phyloP scores from a whole-genome alignment of 257 asterid genomes.

The Solanum pennellii region DNA sequence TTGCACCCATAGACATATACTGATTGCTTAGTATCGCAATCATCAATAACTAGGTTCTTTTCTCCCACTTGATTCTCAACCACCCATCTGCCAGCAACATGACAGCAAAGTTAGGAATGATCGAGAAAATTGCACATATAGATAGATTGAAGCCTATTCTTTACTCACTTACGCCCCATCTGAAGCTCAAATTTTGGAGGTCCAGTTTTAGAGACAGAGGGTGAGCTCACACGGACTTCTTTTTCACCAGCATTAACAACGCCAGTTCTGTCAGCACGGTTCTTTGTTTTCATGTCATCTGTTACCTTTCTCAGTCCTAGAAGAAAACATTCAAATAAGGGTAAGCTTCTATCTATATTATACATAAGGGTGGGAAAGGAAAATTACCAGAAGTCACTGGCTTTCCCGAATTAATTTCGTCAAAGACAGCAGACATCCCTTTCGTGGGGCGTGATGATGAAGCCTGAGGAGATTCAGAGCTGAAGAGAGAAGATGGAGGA shows the following conservation, averaged over 20 bases:
- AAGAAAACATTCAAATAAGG: not conserved
- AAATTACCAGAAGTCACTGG: slow-evolving; percentile 66
- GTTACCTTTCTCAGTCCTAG: slow-evolving; percentile 90
- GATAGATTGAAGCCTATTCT: not conserved
- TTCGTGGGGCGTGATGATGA: slow-evolving; percentile 71
- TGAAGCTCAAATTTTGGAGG: slow-evolving; percentile 96
- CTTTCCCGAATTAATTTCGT: slow-evolving; percentile 77
- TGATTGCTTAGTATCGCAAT: slow-evolving; percentile 89
- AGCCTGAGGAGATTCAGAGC: slow-evolving; percentile 52
- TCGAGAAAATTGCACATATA: not conserved
- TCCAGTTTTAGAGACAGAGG: slow-evolving; percentile 62
- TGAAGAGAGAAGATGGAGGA: slow-evolving; percentile 78
- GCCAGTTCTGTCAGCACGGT: slow-evolving; percentile 67
- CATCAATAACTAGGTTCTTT: slow-evolving; percentile 75
- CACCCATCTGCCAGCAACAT: slow-evolving; percentile 63
- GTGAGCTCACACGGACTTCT: slow-evolving; percentile 31
- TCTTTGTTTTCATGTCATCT: slow-evolving; percentile 90
- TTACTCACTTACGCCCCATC: slow-evolving; percentile 99
- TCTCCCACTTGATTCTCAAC: slow-evolving; percentile 92
- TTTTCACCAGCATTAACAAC: slow-evolving; percentile 51
- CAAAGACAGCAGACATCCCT: slow-evolving; percentile 95
- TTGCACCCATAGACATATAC: slow-evolving; percentile 91
- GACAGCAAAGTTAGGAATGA: slow-evolving; percentile 2
- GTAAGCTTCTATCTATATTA: not conserved
- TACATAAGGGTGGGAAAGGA: not conserved